Evolutionary conservation across 108 stramenopile species (phyloP).

Genomic region (Nannochloropsis gaditana): DNA sequence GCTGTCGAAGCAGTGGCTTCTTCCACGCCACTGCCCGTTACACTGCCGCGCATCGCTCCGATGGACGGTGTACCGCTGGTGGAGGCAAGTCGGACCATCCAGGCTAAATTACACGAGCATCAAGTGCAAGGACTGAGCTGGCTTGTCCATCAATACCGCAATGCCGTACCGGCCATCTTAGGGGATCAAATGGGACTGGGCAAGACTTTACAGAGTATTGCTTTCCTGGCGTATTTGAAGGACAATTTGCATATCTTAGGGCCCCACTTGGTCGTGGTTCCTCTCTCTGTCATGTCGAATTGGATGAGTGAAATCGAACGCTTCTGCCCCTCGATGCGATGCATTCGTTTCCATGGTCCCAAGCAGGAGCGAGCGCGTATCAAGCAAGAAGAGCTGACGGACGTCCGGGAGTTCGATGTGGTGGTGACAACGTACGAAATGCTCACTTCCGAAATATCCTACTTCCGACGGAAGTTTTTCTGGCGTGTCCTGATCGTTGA

Average conservation of each 20-base stretch:
- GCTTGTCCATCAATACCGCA: constrained; percentile 51
- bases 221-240: constrained; percentile 47
- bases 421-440: constrained; percentile 56
- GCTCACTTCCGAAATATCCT: constrained; percentile 42
- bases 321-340: constrained; percentile 52
- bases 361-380: constrained; percentile 46
- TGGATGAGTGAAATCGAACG: constrained; percentile 52
- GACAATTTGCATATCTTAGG: constrained; percentile 34
- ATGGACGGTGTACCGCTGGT: constrained; percentile 28
- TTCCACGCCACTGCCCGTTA: constrained; percentile 29
- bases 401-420: constrained; percentile 49
- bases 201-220: constrained; percentile 54
- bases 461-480: constrained; percentile 41
- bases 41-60: background rate
- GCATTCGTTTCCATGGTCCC: constrained; percentile 55
- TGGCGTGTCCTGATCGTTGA: constrained; percentile 54
- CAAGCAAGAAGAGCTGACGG: constrained; percentile 45
- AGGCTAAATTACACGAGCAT: constrained; percentile 47
- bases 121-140: constrained; percentile 51
- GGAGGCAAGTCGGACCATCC: constrained; percentile 31
- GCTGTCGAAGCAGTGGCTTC: background rate
- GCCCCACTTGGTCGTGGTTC: constrained; percentile 53
- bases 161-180: constrained; percentile 52
- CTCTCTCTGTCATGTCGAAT: constrained; percentile 48
- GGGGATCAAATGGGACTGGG: constrained; percentile 57